Evolutionary conservation across 2,329 filamentous ascomycete genomes (phyloP), one percentile per base, ranked within the genome.

Genomic region (Stemphylium vesicarium): DNA sequence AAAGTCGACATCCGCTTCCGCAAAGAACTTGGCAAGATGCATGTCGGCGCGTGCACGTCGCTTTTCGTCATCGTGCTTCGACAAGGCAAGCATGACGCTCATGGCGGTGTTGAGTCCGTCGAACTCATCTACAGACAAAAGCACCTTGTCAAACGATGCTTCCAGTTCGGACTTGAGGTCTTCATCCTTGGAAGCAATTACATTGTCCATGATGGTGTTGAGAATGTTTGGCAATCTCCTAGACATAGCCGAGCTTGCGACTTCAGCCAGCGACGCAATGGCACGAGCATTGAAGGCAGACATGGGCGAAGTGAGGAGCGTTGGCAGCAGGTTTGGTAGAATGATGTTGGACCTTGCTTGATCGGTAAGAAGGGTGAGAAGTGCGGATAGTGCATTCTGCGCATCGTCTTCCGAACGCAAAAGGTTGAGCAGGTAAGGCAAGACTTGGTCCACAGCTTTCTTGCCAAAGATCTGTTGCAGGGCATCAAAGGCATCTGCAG

Each of bases 71-170:
- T 97, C 92, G 68, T 98, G 89, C 78, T 98, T 98, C 66, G 92
- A 84, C 53, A 98, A 83, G 52, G 88, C 84, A 40, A 98, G 81
- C 79, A 99, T 89, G 33, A 95, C 91, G 68, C 91, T 96, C 92
- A 99, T 98, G 57, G 91, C 88, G 8, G 91, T 95, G 73, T 97
- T 98, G 32, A 99, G 84, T 46, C 96, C 95, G 77, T 99, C 95
- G 65, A 87, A 96, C 75, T 98, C 95, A 74, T 99, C 95, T 56
- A 98, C 92, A 16, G 93, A 96, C 45, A 94, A 81, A 55, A 99
- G 83, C 5, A 99, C 91, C 0, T 90, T 91, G 73, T 97, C 91
- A 68, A 99, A 95, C 0, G 95, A 90, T 44, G 80, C 79, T 64
- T 90, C 86, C 10, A 99, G 83, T 58, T 98, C 93, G 37, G 77